Percentiles rank a stretch among this genome's conserved stretches.
Evolutionary conservation across 2,329 filamentous ascomycete genomes (phyloP).

Genomic region (Pseudogymnoascus sp.): DNA sequence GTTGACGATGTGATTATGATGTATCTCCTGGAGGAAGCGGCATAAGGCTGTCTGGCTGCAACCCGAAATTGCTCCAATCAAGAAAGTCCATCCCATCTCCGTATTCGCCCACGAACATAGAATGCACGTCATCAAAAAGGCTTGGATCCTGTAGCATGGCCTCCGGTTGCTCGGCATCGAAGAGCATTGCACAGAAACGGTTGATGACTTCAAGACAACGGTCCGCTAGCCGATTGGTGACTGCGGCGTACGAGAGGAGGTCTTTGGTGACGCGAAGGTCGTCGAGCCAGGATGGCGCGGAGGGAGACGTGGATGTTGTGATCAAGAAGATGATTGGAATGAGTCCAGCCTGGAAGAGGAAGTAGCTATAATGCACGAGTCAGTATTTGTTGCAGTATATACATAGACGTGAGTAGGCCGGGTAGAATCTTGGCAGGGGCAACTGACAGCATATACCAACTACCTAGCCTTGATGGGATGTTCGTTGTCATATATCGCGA

Average conservation of each 20-base stretch:
- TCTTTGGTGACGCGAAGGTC: slow-evolving; percentile 32
- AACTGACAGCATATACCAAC: slow-evolving; percentile 35
- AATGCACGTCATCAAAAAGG: slow-evolving; percentile 30
- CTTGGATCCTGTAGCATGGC: slow-evolving; percentile 32
- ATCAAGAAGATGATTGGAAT: slow-evolving; percentile 37
- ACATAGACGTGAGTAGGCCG: not conserved
- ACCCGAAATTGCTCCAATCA: slow-evolving; percentile 32
- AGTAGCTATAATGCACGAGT: slow-evolving; percentile 26
- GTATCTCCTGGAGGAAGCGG: not conserved
- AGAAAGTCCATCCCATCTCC: slow-evolving; percentile 32
- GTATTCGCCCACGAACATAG: slow-evolving; percentile 29
- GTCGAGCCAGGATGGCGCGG: slow-evolving; percentile 19
- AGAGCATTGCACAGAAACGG: slow-evolving; percentile 29
- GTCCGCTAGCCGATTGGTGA: slow-evolving; percentile 32
- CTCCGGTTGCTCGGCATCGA: slow-evolving; percentile 21
- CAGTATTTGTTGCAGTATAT: not conserved
- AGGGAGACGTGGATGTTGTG: slow-evolving; percentile 31
- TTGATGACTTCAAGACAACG: slow-evolving; percentile 34
- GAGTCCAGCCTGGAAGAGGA: slow-evolving; percentile 37
- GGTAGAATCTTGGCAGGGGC: not conserved
- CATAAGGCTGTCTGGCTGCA: not conserved
- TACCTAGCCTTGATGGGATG: slow-evolving; percentile 33
- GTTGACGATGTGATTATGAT: not conserved
- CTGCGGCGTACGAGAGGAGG: slow-evolving; percentile 31
- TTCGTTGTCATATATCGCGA: slow-evolving; percentile 34